Base-by-base conservation (phyloP, 306 rosid species). In the Sophora flavescens region DNA sequence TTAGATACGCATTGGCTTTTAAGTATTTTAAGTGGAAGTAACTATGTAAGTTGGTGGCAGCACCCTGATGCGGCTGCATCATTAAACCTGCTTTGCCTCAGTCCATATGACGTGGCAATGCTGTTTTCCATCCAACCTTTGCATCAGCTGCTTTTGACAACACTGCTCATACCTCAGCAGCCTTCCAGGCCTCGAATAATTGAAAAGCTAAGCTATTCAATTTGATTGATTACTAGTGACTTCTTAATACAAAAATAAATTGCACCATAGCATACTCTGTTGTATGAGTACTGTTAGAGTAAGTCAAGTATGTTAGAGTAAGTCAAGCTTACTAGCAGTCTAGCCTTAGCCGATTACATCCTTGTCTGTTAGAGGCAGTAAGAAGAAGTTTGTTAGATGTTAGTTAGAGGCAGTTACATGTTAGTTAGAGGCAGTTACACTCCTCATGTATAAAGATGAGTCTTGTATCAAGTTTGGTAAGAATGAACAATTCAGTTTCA, bases 101-200 rank as follows among this genome's bases (percentile, higher is more conserved):
- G 18, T 16, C 18, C 57, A 51, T 6, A 3, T 51, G 22, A 15
- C 2, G 22, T 6, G 26, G 26, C 8, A 6, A 51, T 2, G 10
- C 57, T 51, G 26, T n/a, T 51, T 51, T 51, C 6, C 12, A 5
- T 4, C 17, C 15, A 6, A 5, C 17, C 17, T 3, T 5, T 1
- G 17, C 16, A 4, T 13, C 6, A 4, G 53, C 17, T 2, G 17
- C 53, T 48, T 50, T 22, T 22, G 22, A 22, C 22, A 22, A 22
- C 0, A 22, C 22, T 22, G 22, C 22, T 22, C 53, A 6, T 74
- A 6, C 12, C 41, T 53, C 12, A 44, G 26, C 57, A 36, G 30
- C 62, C 35, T 70, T 79, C 54, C 22, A 44, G 72, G 33, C 47
- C 28, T 47, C 9, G 58, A 47, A 65, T 15, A 66, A 63, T 65